Conservation (phyloP, 805 yeast genomes). For the Yarrowia osloensis region DNA sequence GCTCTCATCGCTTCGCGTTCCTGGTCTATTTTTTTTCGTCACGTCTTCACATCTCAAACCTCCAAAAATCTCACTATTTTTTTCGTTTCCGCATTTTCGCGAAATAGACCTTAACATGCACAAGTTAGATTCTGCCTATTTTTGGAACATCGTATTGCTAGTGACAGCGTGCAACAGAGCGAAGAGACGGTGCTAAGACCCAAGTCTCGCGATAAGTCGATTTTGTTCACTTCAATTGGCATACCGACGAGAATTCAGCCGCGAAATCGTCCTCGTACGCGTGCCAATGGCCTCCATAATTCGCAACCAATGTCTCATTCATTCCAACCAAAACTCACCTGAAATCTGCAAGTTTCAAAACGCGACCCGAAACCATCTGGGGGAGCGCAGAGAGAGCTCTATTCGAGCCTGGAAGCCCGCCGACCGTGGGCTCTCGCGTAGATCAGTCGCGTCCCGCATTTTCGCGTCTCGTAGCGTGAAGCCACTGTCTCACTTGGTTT, state of each 20-base stretch:
- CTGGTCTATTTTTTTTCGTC: neutral
- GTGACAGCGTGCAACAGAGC: neutral
- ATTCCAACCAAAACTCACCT: neutral
- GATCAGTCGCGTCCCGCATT: neutral
- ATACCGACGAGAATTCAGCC: neutral
- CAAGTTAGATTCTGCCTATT: neutral
- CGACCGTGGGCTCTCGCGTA: neutral
- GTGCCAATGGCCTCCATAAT: neutral
- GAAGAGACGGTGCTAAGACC: neutral
- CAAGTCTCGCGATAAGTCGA: neutral
- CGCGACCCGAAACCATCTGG: conserved; percentile 9
- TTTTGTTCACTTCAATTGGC: neutral
- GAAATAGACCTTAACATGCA: neutral
- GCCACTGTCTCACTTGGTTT: neutral
- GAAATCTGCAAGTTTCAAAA: conserved; percentile 5
- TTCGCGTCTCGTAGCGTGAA: neutral
- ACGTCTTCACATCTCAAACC: neutral
- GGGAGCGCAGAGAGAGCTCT: neutral
- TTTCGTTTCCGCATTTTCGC: neutral
- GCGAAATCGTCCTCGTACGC: too few relatives aligned
- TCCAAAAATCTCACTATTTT: neutral
- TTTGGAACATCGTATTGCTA: neutral
- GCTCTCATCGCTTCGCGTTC: neutral
- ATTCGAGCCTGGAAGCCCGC: too few relatives aligned
- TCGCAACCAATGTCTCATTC: neutral